phyloP scores from a whole-genome alignment of 768 basidiomycete genomes.

The Phanerochaete carnosa region DNA sequence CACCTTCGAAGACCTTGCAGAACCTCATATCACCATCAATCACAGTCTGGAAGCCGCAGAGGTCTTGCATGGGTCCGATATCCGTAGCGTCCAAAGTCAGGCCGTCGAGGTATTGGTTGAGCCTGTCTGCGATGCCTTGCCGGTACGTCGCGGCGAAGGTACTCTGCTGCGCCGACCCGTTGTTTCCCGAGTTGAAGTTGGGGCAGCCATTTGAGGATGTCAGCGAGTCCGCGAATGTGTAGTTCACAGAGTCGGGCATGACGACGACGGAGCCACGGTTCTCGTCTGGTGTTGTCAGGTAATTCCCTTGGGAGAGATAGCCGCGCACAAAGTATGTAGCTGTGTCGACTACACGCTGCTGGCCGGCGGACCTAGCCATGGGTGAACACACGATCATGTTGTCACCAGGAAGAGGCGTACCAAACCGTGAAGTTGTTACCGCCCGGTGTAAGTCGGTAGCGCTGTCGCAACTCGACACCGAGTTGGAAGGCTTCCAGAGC shows the following conservation, averaged over 20 bases:
- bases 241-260: constrained; percentile 39
- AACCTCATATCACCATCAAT: constrained; percentile 37
- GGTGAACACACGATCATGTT: background rate
- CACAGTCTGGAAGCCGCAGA: constrained; percentile 39
- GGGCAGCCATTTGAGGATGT: constrained; percentile 41
- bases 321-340: constrained; percentile 37
- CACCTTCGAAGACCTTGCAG: constrained; percentile 38
- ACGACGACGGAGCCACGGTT: constrained; percentile 35
- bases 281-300: constrained; percentile 23
- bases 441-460: constrained; percentile 37
- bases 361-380: constrained; percentile 34
- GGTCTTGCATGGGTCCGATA: constrained; percentile 41
- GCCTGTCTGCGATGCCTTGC: constrained; percentile 28
- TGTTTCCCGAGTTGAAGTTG: constrained; percentile 26
- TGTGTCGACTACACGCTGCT: constrained; percentile 42
- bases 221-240: constrained; percentile 40
- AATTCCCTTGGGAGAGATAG: constrained; percentile 42
- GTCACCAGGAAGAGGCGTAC: constrained; percentile 19
- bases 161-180: constrained; percentile 25
- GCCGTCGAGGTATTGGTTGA: constrained; percentile 36
- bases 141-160: constrained; percentile 34
- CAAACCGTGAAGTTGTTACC: constrained; percentile 41
- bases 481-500: constrained; percentile 38
- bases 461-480: constrained; percentile 36
- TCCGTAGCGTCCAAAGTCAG: constrained; percentile 31